phyloP scores from a whole-genome alignment of 2,329 filamentous ascomycete genomes.

The Exophiala sp. region DNA sequence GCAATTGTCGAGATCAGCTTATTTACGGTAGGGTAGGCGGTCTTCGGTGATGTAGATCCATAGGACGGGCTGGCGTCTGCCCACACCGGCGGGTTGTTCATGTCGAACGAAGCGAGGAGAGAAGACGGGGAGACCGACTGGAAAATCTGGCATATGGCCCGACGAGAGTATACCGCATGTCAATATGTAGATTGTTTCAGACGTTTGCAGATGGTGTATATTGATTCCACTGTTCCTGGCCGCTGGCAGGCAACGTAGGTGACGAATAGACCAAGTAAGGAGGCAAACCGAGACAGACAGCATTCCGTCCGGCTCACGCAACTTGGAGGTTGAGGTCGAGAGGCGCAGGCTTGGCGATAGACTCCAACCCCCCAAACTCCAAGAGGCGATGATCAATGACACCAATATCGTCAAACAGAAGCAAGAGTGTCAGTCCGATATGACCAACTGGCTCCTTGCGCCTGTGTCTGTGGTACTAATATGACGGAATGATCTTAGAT shows the following conservation, averaged over 20 bases:
- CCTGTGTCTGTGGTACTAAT: no score
- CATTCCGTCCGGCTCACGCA: no score
- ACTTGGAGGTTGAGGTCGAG: not conserved
- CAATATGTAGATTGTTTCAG: not conserved
- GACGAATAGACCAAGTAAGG: conserved; percentile 5
- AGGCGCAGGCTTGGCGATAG: conserved; percentile 5
- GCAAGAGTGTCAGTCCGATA: no score
- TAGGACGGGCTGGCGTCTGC: conserved; percentile 18
- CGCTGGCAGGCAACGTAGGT: conserved; percentile 8
- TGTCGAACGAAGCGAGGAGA: conserved; percentile 15
- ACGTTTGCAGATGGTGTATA: not conserved
- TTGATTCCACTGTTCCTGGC: not conserved
- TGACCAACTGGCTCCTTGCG: no score
- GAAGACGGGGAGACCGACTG: not conserved
- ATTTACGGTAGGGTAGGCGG: conserved; percentile 14
- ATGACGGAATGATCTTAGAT: no score
- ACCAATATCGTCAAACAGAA: no score
- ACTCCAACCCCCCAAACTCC: no score
- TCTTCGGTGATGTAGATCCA: conserved; percentile 8
- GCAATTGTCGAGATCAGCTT: conserved; percentile 23
- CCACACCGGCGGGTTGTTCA: conserved; percentile 26
- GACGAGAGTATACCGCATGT: not conserved
- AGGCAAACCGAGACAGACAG: not conserved
- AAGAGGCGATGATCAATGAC: no score
- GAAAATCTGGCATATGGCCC: conserved; percentile 14